Base-by-base conservation (phyloP, 2,329 filamentous ascomycete species). In the Arthrobotrys sphaeroides region DNA sequence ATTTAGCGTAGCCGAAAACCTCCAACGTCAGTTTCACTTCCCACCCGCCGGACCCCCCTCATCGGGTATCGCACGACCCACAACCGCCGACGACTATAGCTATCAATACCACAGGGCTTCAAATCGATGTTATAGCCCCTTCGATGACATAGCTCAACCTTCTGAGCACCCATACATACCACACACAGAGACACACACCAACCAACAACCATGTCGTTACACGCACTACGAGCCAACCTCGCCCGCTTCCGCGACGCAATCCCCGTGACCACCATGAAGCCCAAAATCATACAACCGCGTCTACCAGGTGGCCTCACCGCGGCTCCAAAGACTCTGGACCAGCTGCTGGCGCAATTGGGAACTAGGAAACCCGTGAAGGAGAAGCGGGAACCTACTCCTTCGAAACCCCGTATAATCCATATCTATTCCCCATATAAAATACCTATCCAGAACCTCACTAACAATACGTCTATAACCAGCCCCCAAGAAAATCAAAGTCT, bases 401-500 rank as follows among this genome's bases (percentile, higher is more conserved):
- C n/a, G 2, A 74, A 64, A 55, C 31, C 61, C n/a, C 10, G 70
- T 74, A 47, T 13, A 26, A 40, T 12, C 20, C 18, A 26, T 20
- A 33, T 47, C 20, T 20, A 31, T 49, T 20, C 28, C 33, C 38
- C 18, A 59, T 22, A 38, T 18, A 40, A 28, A 10, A 31, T 12
- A 18, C 12, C 42, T 13, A 64, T 24, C 13, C 64, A 65, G 9
- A 69, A 62, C 3, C 73, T 73, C 10, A 42, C 36, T 28, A 47
- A 70, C 51, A 64, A 36, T 47, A 38, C n/a, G 5, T 18, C 31
- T 10, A 51, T 18, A 31, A 1, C 3, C 43, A 59, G 62, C 57
- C 47, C 51, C 75, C 80, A 85, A 85, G 79, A 83, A 84, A 74
- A 85, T 88, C 77, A 85, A 85, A 79, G 81, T 84, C 78, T 82